These are phyloP conservation scores for Penicillium sp. DNA, from an alignment of 2,329 filamentous ascomycete species.

Conservation along the genomic window DNA sequence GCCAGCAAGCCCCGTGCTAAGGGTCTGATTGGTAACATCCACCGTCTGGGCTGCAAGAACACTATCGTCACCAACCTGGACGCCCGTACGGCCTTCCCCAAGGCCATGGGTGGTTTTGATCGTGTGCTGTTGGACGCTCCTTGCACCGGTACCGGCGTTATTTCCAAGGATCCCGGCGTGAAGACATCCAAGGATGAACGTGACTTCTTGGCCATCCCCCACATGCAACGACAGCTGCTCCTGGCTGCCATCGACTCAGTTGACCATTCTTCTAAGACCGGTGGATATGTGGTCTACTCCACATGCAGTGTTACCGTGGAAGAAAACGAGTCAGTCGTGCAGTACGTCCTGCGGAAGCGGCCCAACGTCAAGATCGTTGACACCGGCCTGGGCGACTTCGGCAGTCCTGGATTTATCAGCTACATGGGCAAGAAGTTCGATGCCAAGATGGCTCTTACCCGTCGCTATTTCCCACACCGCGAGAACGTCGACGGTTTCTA, in stretches of 20 bases:
- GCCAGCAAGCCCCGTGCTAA: constrained; percentile 89
- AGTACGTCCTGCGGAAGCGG: constrained; percentile 86
- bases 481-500: constrained; percentile 99
- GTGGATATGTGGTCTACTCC: constrained; percentile 93
- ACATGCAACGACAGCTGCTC: constrained; percentile 91
- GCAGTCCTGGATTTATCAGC: constrained; percentile 85
- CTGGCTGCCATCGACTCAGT: constrained; percentile 93
- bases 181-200: constrained; percentile 98
- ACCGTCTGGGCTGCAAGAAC: constrained; percentile 90
- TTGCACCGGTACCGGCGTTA: constrained; percentile 95
- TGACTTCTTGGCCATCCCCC: constrained; percentile 90
- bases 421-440: constrained; percentile 93
- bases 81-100: constrained; percentile 81
- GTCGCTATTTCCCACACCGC: constrained; percentile 84
- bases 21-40: constrained; percentile 96
- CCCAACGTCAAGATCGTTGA: constrained; percentile 94
- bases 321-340: constrained; percentile 89
- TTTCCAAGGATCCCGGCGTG: constrained; percentile 91
- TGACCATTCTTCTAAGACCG: constrained; percentile 86
- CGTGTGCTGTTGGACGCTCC: constrained; percentile 91
- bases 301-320: constrained; percentile 94
- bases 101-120: constrained; percentile 93
- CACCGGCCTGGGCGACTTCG: constrained; percentile 78
- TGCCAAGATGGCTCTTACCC: constrained; percentile 74
- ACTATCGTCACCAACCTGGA: constrained; percentile 95